A percentile compares a stretch with the other conserved stretches of the same genome.
Evolutionary conservation across 1,139 yeast species (phyloP).

Genomic region (Starmera stellimalicola): DNA sequence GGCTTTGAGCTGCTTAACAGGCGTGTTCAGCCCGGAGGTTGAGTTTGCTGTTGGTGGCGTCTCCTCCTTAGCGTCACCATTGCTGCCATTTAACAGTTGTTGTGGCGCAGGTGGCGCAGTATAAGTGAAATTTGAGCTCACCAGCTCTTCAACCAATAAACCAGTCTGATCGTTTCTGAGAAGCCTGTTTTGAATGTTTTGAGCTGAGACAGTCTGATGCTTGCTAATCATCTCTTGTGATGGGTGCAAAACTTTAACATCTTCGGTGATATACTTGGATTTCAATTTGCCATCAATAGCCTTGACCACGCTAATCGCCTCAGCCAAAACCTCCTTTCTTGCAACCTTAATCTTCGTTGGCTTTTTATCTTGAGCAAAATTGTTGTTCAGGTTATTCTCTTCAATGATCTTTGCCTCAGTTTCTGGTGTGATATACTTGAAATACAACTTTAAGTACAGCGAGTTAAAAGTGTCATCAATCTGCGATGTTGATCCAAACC

Average conservation of each 20-base stretch:
- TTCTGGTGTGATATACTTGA: slow-evolving; percentile 6
- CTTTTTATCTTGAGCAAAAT: background rate
- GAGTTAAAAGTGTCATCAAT: slow-evolving; percentile 70
- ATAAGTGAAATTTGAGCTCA: too few relatives aligned
- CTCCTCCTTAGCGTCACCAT: too few relatives aligned
- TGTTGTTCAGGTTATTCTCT: background rate
- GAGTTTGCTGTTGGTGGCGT: too few relatives aligned
- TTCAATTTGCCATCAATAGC: slow-evolving; percentile 9
- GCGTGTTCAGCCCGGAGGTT: too few relatives aligned
- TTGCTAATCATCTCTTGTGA: slow-evolving; percentile 5
- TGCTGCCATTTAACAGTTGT: too few relatives aligned
- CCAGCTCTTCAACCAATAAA: background rate
- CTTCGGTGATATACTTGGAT: slow-evolving; percentile 9
- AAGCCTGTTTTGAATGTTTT: background rate
- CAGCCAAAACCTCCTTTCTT: slow-evolving; percentile 27
- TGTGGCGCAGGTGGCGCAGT: too few relatives aligned
- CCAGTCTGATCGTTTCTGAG: background rate
- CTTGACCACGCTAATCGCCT: slow-evolving; percentile 19
- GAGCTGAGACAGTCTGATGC: slow-evolving; percentile 1
- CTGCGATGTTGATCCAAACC: slow-evolving; percentile 72
- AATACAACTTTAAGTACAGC: slow-evolving; percentile 44
- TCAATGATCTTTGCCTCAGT: slow-evolving; percentile 4
- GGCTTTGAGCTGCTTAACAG: too few relatives aligned
- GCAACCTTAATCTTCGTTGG: slow-evolving; percentile 20
- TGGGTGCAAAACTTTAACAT: slow-evolving; percentile 4